A percentile compares a stretch with the other conserved stretches of the same genome.
phyloP scores from a whole-genome alignment of 108 stramenopile species.

The Schizochytrium sp. region DNA sequence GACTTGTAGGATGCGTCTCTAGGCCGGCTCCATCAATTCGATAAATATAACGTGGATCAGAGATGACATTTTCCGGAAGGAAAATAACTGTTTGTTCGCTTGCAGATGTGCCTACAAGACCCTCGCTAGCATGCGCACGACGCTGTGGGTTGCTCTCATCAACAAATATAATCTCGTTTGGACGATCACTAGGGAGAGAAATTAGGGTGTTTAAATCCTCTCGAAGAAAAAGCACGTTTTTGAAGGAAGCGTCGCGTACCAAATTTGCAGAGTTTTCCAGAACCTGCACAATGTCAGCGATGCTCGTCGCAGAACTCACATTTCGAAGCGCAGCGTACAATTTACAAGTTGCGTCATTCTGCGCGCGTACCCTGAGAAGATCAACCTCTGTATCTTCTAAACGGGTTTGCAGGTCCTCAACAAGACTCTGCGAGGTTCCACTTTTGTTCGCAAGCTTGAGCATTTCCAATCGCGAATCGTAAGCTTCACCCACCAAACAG shows the following conservation, averaged over 20 bases:
- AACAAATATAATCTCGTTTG: not conserved
- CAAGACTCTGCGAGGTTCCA: not conserved
- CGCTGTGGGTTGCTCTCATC: not conserved
- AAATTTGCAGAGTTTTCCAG: not conserved
- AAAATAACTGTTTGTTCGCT: not conserved
- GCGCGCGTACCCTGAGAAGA: not conserved
- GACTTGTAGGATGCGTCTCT: not conserved
- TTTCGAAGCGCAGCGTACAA: no score
- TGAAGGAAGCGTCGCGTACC: not conserved
- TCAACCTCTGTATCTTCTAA: not conserved
- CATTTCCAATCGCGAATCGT: not conserved
- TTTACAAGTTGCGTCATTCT: no score
- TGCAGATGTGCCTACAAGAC: not conserved
- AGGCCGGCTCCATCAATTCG: slow-evolving; percentile 2
- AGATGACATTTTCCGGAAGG: not conserved
- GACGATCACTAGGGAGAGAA: no score
- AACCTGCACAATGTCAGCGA: no score
- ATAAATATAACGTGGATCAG: not conserved
- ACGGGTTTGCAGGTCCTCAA: not conserved
- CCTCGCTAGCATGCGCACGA: not conserved
- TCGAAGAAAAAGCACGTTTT: not conserved
- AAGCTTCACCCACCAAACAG: not conserved
- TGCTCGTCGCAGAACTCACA: no score
- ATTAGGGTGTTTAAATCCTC: not conserved
- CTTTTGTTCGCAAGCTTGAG: not conserved